Conservation (phyloP, 495 filamentous ascomycete genomes). For the Aspergillus hancockii region DNA sequence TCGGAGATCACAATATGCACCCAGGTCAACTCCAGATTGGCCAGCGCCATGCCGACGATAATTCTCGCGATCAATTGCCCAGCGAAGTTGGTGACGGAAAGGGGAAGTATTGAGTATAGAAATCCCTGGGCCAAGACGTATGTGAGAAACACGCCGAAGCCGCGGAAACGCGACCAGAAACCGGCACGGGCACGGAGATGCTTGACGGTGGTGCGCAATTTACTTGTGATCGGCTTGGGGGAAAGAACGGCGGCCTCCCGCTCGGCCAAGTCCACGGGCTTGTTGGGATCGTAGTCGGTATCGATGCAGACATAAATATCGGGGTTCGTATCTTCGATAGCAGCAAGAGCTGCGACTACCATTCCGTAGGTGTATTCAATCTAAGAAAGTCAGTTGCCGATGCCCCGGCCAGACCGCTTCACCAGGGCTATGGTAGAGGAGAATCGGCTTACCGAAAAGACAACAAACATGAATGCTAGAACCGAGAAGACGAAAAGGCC, state of each 20-base stretch:
- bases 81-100: slow-evolving; percentile 30
- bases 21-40: slow-evolving; percentile 57
- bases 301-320: slow-evolving; percentile 54
- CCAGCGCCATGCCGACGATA: slow-evolving; percentile 43
- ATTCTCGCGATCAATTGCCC: slow-evolving; percentile 39
- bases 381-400: slow-evolving; percentile 19
- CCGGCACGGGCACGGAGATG: slow-evolving; percentile 60
- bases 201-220: slow-evolving; percentile 54
- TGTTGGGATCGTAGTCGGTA: slow-evolving; percentile 35
- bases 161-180: slow-evolving; percentile 58
- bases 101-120: slow-evolving; percentile 25
- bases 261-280: slow-evolving; percentile 35
- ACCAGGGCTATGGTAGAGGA: neutral
- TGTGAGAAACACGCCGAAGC: slow-evolving; percentile 42
- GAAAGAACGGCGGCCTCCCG: slow-evolving; percentile 25
- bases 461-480: slow-evolving; percentile 17
- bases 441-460: slow-evolving; percentile 22
- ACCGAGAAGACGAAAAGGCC: slow-evolving; percentile 22
- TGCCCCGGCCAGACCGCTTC: neutral
- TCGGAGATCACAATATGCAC: slow-evolving; percentile 62
- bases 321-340: slow-evolving; percentile 62
- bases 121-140: slow-evolving; percentile 31
- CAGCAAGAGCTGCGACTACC: slow-evolving; percentile 60
- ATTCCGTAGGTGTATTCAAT: slow-evolving; percentile 58
- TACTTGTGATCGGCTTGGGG: slow-evolving; percentile 58